A percentile compares a stretch with the other conserved stretches of the same genome.
These are phyloP conservation scores for Daldinia loculata DNA, from an alignment of 495 filamentous ascomycete genomes.

Conservation along the genomic window DNA sequence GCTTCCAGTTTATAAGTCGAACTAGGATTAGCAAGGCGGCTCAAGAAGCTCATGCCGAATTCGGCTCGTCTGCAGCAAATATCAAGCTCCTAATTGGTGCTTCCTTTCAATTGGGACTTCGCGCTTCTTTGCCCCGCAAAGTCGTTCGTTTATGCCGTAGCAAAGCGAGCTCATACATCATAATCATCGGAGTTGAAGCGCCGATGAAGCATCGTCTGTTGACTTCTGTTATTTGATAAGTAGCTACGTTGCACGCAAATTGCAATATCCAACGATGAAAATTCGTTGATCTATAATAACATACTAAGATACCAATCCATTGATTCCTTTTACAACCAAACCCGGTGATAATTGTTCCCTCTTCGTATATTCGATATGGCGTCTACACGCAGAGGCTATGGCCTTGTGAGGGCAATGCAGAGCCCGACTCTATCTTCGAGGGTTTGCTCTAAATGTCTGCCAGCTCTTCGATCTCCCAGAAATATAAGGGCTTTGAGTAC, in stretches of 20 bases:
- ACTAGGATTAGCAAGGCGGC: conserved; percentile 8
- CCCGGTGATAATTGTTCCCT: not conserved
- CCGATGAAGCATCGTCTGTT: conserved; percentile 32
- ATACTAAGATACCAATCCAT: not conserved
- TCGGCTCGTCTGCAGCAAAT: conserved; percentile 35
- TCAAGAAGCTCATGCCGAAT: conserved; percentile 39
- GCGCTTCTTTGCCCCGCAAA: conserved; percentile 26
- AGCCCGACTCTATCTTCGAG: conserved; percentile 24
- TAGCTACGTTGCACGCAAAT: conserved; percentile 10
- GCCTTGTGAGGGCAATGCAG: conserved; percentile 40
- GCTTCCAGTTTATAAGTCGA: conserved; percentile 5
- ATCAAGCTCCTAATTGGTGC: conserved; percentile 27
- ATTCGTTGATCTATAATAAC: not conserved
- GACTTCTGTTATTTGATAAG: conserved; percentile 22
- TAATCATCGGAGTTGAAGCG: conserved; percentile 34
- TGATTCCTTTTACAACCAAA: not conserved
- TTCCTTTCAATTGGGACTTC: conserved; percentile 29
- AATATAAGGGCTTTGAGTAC: conserved; percentile 33
- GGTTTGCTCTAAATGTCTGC: conserved; percentile 36
- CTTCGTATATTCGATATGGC: conserved; percentile 23
- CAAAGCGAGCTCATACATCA: conserved; percentile 42
- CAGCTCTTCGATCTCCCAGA: conserved; percentile 25
- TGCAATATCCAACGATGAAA: not conserved
- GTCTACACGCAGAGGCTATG: conserved; percentile 26
- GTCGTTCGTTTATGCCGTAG: conserved; percentile 29